A percentile compares a stretch with the other conserved stretches of the same genome.
Conservation (phyloP, 1,284 basidiomycete species). For the Abortiporus biennis region DNA sequence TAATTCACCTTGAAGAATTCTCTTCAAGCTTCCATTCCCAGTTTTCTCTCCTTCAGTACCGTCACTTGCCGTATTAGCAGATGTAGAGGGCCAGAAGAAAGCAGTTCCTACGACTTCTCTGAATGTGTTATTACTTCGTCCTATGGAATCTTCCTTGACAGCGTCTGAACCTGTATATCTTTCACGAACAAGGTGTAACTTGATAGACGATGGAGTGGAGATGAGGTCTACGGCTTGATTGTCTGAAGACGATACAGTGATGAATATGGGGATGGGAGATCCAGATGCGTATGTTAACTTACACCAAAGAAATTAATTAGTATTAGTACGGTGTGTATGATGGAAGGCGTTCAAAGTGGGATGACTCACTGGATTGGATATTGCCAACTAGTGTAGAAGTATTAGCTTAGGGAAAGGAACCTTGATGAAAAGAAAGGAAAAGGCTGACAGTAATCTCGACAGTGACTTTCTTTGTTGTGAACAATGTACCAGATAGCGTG, state of each 20-base stretch:
- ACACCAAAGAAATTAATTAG: background rate
- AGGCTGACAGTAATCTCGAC: constrained; percentile 30
- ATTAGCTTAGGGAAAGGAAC: background rate
- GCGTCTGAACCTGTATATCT: constrained; percentile 43
- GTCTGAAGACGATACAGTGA: constrained; percentile 38
- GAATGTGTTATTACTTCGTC: constrained; percentile 43
- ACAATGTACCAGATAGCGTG: constrained; percentile 23
- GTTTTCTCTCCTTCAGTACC: constrained; percentile 25
- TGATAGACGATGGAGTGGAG: constrained; percentile 30
- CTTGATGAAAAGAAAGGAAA: background rate
- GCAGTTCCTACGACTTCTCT: constrained; percentile 33
- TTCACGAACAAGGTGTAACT: constrained; percentile 25
- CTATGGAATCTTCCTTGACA: constrained; percentile 29
- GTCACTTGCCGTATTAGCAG: too few relatives aligned
- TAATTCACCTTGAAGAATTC: constrained; percentile 45
- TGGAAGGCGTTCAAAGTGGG: background rate
- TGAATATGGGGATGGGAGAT: constrained; percentile 40
- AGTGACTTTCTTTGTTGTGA: constrained; percentile 27
- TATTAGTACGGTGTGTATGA: background rate
- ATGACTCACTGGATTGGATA: constrained; percentile 46
- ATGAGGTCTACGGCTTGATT: constrained; percentile 46
- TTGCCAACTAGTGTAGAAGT: constrained; percentile 33
- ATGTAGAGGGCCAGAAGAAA: constrained; percentile 44
- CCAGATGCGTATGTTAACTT: constrained; percentile 45
- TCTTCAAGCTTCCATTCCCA: too few relatives aligned